Evolutionary conservation across 2,329 filamentous ascomycete species (phyloP), one percentile per base, ranked within the genome.

Genomic region (Monosporascus sp.): DNA sequence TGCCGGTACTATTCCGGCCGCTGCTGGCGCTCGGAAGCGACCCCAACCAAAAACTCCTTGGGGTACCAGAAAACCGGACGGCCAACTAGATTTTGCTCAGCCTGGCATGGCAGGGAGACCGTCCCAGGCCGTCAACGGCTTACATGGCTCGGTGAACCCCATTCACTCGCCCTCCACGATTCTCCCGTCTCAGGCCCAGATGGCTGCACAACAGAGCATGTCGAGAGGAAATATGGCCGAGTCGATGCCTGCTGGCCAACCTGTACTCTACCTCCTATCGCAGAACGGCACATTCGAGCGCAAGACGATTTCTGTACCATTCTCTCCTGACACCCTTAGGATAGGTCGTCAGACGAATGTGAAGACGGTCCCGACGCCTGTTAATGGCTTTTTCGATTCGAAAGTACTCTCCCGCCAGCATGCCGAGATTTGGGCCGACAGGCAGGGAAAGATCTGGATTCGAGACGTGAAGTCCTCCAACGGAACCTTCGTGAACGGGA

Each of bases 391-490:
- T 71, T 99, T 99, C 66, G 94, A 99, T 70, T 97, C 93, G 50
- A 99, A 99, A 72, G 94, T 99, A 26, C 81, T 99, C 24, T 97
- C 94, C 40, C 82, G 94, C 63, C 91, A 97, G 68, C 94, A 99
- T 70, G 94, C 94, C 37, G 94, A 99, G 70, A 88, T 99, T 38
- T 97, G 91, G 85, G 91, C 94, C 22, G 81, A 85, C 58, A 72
- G 77, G 51, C 86, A 89, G 58, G 92, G 92, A 51, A 96, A 96
- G 68, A 88, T 99, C 44, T 97, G 87, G 82, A 97, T 99, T 62
- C 85, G 92, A 54, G 94, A 99, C 72, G 89, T 99, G 63, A 99
- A 97, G 72, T 97, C 94, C 0, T 99, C 94, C 41, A 99, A 99
- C 68, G 94, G 94, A 54, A 99, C 94, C 1, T 99, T 99, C 71